phyloP scores from a whole-genome alignment of 495 filamentous ascomycete species.

The Polyplosphaeria fusca region DNA sequence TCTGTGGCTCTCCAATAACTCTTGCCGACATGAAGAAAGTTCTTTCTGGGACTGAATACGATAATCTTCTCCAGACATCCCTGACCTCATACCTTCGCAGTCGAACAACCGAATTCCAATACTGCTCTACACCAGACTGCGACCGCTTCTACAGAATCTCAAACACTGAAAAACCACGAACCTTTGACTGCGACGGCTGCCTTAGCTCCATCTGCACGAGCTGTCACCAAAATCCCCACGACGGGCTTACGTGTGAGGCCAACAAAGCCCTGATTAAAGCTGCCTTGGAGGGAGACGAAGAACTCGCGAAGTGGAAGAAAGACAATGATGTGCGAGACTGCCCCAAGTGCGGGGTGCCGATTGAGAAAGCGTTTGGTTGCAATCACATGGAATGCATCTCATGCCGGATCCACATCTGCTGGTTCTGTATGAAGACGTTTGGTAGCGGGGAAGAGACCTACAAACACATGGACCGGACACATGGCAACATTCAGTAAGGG shows the following conservation, averaged over 20 bases:
- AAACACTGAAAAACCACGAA: background rate
- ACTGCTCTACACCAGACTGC: constrained; percentile 31
- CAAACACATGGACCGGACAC: constrained; percentile 15
- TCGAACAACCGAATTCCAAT: constrained; percentile 17
- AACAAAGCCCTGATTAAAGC: constrained; percentile 15
- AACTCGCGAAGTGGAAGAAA: constrained; percentile 27
- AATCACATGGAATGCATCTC: constrained; percentile 31
- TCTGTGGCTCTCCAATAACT: constrained; percentile 1
- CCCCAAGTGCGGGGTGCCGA: constrained; percentile 21
- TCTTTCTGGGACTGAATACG: constrained; percentile 6
- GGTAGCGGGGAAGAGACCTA: constrained; percentile 5
- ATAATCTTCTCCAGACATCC: constrained; percentile 10
- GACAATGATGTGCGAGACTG: constrained; percentile 26
- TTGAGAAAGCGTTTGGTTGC: constrained; percentile 31
- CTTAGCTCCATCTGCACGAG: constrained; percentile 24
- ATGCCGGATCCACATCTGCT: constrained; percentile 32
- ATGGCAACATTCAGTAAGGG: constrained; percentile 9
- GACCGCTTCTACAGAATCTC: constrained; percentile 23
- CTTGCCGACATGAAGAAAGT: constrained; percentile 5
- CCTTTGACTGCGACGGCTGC: constrained; percentile 24
- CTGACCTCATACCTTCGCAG: constrained; percentile 17
- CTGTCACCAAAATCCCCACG: constrained; percentile 20
- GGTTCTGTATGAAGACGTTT: constrained; percentile 32
- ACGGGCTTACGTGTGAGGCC: constrained; percentile 13
- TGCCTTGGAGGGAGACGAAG: background rate